Percentiles rank a stretch among this genome's conserved stretches.
Conservation (phyloP, 805 yeast genomes). For the Ogataea nitratoaversa region DNA sequence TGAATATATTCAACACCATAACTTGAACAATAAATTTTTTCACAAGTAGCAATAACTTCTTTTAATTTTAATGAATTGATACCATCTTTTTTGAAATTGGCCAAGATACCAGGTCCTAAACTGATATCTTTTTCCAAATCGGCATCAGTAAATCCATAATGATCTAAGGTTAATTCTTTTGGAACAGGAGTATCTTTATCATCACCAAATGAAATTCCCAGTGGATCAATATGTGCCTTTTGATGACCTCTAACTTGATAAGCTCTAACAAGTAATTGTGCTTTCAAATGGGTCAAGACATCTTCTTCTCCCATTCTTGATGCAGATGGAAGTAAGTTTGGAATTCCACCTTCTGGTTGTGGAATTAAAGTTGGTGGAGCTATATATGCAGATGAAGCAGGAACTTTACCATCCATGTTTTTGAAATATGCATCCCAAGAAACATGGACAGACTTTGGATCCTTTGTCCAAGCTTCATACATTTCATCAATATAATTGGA, state of each 20-base stretch:
- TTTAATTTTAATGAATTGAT: slow-evolving; percentile 61
- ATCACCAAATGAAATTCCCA: slow-evolving; percentile 82
- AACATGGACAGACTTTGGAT: slow-evolving; percentile 86
- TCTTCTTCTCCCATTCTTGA: slow-evolving; percentile 55
- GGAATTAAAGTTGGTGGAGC: slow-evolving; percentile 94
- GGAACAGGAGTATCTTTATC: slow-evolving; percentile 52
- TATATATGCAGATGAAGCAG: slow-evolving; percentile 71
- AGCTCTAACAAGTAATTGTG: slow-evolving; percentile 94
- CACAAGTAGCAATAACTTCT: slow-evolving; percentile 76
- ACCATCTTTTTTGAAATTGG: slow-evolving; percentile 72
- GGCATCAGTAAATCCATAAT: slow-evolving; percentile 84
- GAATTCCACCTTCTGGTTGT: slow-evolving; percentile 71
- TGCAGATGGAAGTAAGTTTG: slow-evolving; percentile 52
- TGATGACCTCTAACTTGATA: slow-evolving; percentile 98
- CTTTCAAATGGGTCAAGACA: slow-evolving; percentile 85
- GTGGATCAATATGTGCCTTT: slow-evolving; percentile 94
- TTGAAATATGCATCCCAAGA: slow-evolving; percentile 98
- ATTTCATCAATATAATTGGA: slow-evolving; percentile 95
- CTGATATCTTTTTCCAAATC: slow-evolving; percentile 82
- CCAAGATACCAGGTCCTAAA: slow-evolving; percentile 96
- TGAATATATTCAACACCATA: slow-evolving; percentile 96
- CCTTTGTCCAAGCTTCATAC: slow-evolving; percentile 92
- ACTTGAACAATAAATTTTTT: slow-evolving; percentile 77
- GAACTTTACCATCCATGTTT: slow-evolving; percentile 67
- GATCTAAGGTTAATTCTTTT: slow-evolving; percentile 83